Conservation (phyloP, 192 early-diverging fungal species). For the Coemansia biformis region DNA sequence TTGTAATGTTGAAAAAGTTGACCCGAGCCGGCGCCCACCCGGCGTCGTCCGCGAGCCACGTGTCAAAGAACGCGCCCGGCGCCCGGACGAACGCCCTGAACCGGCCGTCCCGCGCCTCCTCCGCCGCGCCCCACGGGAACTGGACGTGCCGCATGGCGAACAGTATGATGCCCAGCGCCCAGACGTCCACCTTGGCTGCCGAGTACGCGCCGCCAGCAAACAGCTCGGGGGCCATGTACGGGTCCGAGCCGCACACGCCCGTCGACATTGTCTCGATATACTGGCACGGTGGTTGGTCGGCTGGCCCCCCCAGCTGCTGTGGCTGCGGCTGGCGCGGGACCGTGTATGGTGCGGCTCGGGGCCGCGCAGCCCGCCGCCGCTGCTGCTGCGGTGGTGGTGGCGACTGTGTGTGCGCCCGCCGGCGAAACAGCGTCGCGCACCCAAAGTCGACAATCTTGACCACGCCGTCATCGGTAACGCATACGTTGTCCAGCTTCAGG, state of each 20-base stretch:
- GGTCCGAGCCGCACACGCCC: constrained; percentile 84
- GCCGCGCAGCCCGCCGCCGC: background rate
- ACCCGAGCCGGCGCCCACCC: background rate
- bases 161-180: constrained; percentile 84
- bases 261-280: constrained; percentile 35
- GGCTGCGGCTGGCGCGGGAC: constrained; percentile 1
- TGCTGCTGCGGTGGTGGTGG: constrained; percentile 18
- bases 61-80: constrained; percentile 17
- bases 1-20: constrained; percentile 10
- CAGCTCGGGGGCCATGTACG: constrained; percentile 92
- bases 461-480: constrained; percentile 58
- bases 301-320: too few relatives aligned
- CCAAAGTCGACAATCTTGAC: constrained; percentile 91
- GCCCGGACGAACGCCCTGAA: constrained; percentile 12
- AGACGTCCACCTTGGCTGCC: constrained; percentile 74
- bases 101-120: constrained; percentile 19
- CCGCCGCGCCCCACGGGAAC: constrained; percentile 62
- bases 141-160: constrained; percentile 61
- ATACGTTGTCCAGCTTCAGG: constrained; percentile 89
- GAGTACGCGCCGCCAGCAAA: constrained; percentile 60
- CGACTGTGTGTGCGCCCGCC: constrained; percentile 8
- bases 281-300: background rate
- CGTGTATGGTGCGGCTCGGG: constrained; percentile 21
- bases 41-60: constrained; percentile 20
- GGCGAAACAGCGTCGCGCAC: constrained; percentile 39